A percentile compares a stretch with the other conserved stretches of the same genome.
Conservation (phyloP, 257 asterid genomes). For the Solanum sejunctum region DNA sequence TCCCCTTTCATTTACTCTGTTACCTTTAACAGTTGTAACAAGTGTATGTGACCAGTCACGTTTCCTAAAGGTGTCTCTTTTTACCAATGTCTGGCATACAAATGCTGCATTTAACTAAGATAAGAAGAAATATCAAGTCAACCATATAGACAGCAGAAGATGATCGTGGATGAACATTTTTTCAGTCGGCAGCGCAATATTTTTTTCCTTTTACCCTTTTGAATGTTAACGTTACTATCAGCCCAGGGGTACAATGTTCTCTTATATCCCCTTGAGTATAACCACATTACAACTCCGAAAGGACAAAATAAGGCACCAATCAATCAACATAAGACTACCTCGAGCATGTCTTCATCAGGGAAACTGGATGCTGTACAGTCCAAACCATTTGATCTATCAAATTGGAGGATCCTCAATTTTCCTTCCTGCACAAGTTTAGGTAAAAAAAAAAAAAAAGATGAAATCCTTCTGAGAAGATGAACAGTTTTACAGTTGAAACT, state of each 20-base stretch:
- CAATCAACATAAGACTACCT: constrained; percentile 28
- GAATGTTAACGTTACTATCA: no score
- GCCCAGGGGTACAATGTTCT: neutral
- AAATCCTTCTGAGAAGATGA: neutral
- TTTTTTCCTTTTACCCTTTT: neutral
- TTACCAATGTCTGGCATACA: neutral
- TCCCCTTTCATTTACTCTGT: neutral
- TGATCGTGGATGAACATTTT: neutral
- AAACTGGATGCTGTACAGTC: constrained; percentile 23
- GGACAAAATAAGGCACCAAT: neutral
- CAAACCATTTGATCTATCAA: constrained; percentile 43
- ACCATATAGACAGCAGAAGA: neutral
- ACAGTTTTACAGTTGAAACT: neutral
- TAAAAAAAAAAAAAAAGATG: neutral
- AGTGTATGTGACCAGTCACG: neutral
- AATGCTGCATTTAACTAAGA: neutral
- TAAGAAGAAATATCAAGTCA: neutral
- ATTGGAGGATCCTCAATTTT: constrained; percentile 81
- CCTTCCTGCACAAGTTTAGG: constrained; percentile 61
- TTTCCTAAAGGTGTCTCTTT: neutral
- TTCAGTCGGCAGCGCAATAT: neutral
- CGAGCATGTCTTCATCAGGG: constrained; percentile 56
- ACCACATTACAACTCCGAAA: neutral
- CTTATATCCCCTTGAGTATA: neutral
- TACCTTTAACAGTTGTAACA: neutral